Evolutionary conservation across 352 stramenopile genomes (phyloP).

Genomic region (Globisporangium radiosum): DNA sequence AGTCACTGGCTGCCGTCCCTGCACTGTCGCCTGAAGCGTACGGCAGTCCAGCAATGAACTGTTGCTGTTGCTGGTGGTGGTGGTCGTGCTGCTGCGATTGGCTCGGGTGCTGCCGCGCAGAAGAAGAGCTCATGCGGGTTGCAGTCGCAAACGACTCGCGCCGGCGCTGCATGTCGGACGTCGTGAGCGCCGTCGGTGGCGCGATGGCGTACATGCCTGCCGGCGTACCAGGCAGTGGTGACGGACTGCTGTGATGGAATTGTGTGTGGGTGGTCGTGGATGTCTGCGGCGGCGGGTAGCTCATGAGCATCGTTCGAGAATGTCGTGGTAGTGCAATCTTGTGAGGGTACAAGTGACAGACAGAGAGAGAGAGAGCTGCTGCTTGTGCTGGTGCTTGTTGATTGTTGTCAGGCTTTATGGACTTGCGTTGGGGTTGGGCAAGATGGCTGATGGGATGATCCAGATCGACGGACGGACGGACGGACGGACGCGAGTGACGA

Average conservation of each 20-base stretch:
- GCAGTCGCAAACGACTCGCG: background rate
- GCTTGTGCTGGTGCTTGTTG: background rate
- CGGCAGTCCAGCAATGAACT: background rate
- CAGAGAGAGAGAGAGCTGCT: background rate
- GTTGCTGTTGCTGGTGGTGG: no score
- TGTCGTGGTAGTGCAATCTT: no score
- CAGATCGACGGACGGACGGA: background rate
- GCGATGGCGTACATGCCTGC: background rate
- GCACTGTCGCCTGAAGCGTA: background rate
- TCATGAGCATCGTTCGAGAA: slow-evolving; percentile 8
- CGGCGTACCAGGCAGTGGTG: background rate
- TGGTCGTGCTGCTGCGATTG: no score
- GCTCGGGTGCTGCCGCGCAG: no score
- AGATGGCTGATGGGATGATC: background rate
- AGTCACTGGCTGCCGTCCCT: background rate
- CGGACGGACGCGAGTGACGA: background rate
- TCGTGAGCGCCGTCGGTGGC: slow-evolving; percentile 2
- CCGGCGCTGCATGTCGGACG: slow-evolving; percentile 7
- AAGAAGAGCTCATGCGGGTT: background rate
- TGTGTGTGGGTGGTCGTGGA: slow-evolving; percentile 1
- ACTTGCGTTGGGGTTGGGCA: no score
- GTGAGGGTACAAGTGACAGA: background rate
- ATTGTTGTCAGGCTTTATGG: no score
- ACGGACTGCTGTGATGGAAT: background rate
- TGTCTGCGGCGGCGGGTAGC: slow-evolving; percentile 2